Evolutionary conservation across 2,329 filamentous ascomycete genomes (phyloP), one percentile per base, ranked within the genome.

Genomic region (Diplodia seriata): DNA sequence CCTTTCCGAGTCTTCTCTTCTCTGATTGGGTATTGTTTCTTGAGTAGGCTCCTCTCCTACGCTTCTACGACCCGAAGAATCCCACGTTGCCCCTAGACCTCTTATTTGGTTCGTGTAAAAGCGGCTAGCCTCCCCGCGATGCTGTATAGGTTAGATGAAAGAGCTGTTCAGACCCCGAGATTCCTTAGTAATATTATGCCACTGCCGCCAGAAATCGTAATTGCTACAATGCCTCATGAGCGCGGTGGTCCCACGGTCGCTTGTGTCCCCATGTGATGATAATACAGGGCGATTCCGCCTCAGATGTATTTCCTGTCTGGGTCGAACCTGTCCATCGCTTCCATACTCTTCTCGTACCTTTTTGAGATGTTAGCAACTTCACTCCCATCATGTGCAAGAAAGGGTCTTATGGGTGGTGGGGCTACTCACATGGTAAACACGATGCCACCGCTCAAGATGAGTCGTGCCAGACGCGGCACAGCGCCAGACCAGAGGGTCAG

Each of bases 401-500:
- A 54, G 50, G 15, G 18, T 94, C 84, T 5, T 18, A 6, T 11
- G 2, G 20, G 14, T 7, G 2, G 4, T 98, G 98, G 69, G 90
- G 91, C 86, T 97, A 97, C 83, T 98, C 94, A 78, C 90, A 79
- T 81, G 66, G 95, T 96, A 76, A 99, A 99, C 50, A 99, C 95
- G 75, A 99, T 97, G 20, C 95, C 95, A 67, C 95, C 95, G 75
- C 93, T 97, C 79, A 98, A 80, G 51, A 97, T 91, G 73, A 99
- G 79, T 68, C 95, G 85, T 29, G 89, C 94, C 74, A 99, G 80
- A 66, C 95, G 85, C 1, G 95, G 95, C 72, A 98, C 76, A 26
- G 95, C 94, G 31, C 95, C 95, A 72, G 92, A 94, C 95, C 95
- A 99, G 72, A 98, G 91, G 0, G 94, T 97, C 50, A 94, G 78